Evolutionary conservation across 2,329 filamentous ascomycete genomes (phyloP).

Genomic region (Nannizziopsis arthrosporioides): DNA sequence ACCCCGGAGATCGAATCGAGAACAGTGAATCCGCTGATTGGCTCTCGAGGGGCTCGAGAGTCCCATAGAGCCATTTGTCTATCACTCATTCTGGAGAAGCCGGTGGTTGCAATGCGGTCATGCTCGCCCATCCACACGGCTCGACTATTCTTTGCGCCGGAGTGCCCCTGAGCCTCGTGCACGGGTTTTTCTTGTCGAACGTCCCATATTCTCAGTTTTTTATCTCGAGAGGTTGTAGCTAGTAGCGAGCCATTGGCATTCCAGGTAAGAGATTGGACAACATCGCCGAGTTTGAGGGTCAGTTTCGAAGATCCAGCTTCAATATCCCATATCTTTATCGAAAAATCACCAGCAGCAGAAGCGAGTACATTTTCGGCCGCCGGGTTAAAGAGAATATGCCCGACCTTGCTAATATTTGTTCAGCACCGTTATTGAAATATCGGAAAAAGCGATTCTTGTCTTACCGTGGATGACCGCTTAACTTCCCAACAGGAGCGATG

Average conservation of each 20-base stretch:
- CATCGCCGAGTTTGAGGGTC: conserved; percentile 74
- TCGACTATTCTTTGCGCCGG: conserved; percentile 93
- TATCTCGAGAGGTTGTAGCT: conserved; percentile 90
- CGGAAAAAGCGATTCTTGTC: conserved; percentile 17
- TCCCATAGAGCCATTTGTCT: conserved; percentile 94
- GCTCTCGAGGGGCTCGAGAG: conserved; percentile 63
- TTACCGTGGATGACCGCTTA: conserved; percentile 77
- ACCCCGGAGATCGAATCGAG: conserved; percentile 95
- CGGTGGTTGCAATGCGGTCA: conserved; percentile 88
- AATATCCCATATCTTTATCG: conserved; percentile 92
- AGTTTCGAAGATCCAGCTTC: conserved; percentile 62
- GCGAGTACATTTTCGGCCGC: conserved; percentile 91
- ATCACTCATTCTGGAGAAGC: conserved; percentile 98
- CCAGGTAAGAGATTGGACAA: conserved; percentile 93
- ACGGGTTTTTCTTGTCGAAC: conserved; percentile 81
- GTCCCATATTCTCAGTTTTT: conserved; percentile 97
- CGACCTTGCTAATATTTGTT: conserved; percentile 62
- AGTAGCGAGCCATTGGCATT: conserved; percentile 77
- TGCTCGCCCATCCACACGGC: conserved; percentile 96
- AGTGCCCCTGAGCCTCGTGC: conserved; percentile 74
- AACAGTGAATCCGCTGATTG: conserved; percentile 78
- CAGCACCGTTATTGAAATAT: neutral
- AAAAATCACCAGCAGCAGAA: conserved; percentile 88
- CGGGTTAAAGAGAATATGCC: conserved; percentile 95
- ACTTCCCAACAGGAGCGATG: conserved; percentile 66